These are phyloP conservation scores for Penicillium freii DNA, from an alignment of 2,329 filamentous ascomycete genomes.

Conservation along the genomic window DNA sequence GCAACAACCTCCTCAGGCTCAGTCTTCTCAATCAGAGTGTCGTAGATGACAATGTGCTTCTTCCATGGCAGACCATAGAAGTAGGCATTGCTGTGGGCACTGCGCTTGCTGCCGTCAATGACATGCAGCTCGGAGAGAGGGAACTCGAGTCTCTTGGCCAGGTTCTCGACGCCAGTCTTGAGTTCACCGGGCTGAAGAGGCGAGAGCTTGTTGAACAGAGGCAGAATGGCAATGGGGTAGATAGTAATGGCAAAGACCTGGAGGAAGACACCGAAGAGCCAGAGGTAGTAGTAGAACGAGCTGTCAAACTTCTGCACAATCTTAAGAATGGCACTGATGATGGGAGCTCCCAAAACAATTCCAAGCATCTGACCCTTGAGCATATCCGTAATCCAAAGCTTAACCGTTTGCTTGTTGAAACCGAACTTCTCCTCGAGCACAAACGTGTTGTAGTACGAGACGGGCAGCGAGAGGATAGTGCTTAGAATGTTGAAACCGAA, in stretches of 20 bases:
- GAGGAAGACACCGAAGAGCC: slow-evolving; percentile 84
- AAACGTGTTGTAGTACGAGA: slow-evolving; percentile 88
- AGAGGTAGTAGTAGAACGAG: slow-evolving; percentile 97
- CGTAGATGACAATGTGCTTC: slow-evolving; percentile 99
- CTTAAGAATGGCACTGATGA: slow-evolving; percentile 86
- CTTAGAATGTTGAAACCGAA: slow-evolving; percentile 81
- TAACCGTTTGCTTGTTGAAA: slow-evolving; percentile 96
- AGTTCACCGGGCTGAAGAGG: slow-evolving; percentile 83
- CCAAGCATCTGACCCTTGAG: slow-evolving; percentile 85
- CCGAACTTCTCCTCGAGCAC: slow-evolving; percentile 95
- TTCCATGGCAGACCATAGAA: slow-evolving; percentile 99
- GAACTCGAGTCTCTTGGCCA: slow-evolving; percentile 82
- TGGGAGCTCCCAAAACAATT: slow-evolving; percentile 76
- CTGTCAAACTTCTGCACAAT: slow-evolving; percentile 94
- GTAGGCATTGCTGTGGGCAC: slow-evolving; percentile 86
- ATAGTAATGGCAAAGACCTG: slow-evolving; percentile 95
- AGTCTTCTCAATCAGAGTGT: slow-evolving; percentile 95
- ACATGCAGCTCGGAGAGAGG: slow-evolving; percentile 90
- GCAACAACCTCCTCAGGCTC: slow-evolving; percentile 89
- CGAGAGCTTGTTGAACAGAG: slow-evolving; percentile 96
- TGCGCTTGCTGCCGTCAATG: slow-evolving; percentile 87
- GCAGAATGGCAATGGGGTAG: slow-evolving; percentile 90
- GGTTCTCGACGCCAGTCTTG: slow-evolving; percentile 80
- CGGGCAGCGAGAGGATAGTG: slow-evolving; percentile 74
- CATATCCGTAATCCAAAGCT: slow-evolving; percentile 84